Base-by-base conservation (phyloP, 805 yeast species). In the Torulaspora microellipsoides region DNA sequence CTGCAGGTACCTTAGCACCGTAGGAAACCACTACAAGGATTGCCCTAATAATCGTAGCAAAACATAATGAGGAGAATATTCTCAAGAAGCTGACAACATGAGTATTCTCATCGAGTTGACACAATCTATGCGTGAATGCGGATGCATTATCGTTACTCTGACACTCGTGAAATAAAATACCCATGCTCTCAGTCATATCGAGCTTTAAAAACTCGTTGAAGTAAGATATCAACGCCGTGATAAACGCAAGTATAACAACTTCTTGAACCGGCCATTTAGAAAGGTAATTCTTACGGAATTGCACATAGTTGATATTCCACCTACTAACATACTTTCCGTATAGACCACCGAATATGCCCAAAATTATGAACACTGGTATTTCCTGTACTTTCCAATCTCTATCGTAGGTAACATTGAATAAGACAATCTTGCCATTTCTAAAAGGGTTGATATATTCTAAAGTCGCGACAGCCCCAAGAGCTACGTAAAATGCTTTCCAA, bases 111-210 rank as follows among this genome's bases (percentile, higher is more conserved):
- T 67, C 68, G 4, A 71, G 35, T 34, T 65, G 57, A 44, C 77
- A 72, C 15, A 71, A 56, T 3, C 68, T 52, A 39, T 71, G 75
- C 13, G 73, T 70, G 67, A 73, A 62, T 1, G 52, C 36, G 1
- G 66, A 59, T 6, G 54, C 46, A 30, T 56, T 45, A 25, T 54
- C 61, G 49, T 71, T 67, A 27, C 65, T 67, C 15, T 69, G 62
- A 67, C 98, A 91, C 59, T 87, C 95, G 56, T 82, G 87, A 66
- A 93, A 93, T 31, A 93, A 68, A 9, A 83, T 68, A 53, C 88
- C 90, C 98, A 93, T 93, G 23, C 88, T 78, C 58, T 90, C 95
- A 1, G 99, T 89, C 99, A 93, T 93, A 61, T 93, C 99, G 31
- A 85, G 67, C 42, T 80, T 72, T 45, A 93, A 71, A 58, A 83